Base-by-base conservation (phyloP, 2,329 filamentous ascomycete genomes). In the Didymella arachidicola region DNA sequence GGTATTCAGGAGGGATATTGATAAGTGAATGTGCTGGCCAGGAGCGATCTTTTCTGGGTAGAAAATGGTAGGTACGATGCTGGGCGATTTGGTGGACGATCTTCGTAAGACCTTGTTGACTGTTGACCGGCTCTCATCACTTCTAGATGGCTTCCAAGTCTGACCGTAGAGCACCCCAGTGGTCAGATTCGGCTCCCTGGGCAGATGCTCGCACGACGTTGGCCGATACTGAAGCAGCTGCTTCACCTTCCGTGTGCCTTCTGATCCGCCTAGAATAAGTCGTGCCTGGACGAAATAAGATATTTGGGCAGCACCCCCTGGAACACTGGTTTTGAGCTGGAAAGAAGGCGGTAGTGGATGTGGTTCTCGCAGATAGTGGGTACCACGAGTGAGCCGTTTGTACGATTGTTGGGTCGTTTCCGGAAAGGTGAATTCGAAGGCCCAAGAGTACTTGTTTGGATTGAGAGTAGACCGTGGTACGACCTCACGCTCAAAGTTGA, bases 391-490 rank as follows among this genome's bases (percentile, higher is more conserved):
- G 41, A 71, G 66, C 39, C 69, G 65, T 8, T 72, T 71, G 53
- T 65, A 71, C 14, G 61, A 66, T 47, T 66, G 63, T 42, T 70
- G 64, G 0, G 74, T 77, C n/a, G 54, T 55, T 4, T 69, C 63
- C 19, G 74, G 74, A 45, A 77, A 75, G 14, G 62, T 62, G 61
- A 76, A 77, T n/a, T 73, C 69, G 55, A 77, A 77, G 1, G 64
- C 48, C 73, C 74, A 77, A 8, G 63, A 68, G 26, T 73, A 67
- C 39, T 76, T 74, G 27, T 69, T 69, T 14, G 68, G 50, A n/a
- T 39, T 53, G 11, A 74, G 57, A 16, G 52, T 64, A 4, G 61
- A 58, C n/a, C 50, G 54, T 5, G 65, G 53, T 14, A 71, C 55
- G 1, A 76, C 30, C 11, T 64, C 57, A 34, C 68, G 66, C 50